These are phyloP conservation scores for Botryosphaeria agaves DNA, from an alignment of 2,329 filamentous ascomycete genomes.

Conservation along the genomic window DNA sequence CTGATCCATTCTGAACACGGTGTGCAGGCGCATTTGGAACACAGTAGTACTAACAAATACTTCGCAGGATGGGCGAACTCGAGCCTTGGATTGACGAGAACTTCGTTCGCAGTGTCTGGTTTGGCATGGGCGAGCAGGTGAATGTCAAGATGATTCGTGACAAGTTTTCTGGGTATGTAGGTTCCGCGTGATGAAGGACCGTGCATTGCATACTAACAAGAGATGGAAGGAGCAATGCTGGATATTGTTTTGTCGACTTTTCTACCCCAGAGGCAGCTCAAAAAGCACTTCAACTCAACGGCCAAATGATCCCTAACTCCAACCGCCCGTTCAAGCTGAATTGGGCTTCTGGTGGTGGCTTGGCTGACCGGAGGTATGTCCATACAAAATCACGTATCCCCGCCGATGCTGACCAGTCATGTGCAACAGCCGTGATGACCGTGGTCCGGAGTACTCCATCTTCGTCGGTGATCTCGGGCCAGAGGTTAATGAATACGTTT, in stretches of 20 bases:
- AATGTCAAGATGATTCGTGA: conserved; percentile 99
- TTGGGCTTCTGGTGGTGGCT: conserved; percentile 92
- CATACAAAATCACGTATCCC: not conserved
- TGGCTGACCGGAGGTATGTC: conserved; percentile 75
- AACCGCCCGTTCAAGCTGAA: conserved; percentile 95
- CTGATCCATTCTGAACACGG: no score
- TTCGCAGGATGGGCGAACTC: conserved; percentile 85
- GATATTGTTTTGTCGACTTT: conserved; percentile 98
- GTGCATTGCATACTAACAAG: no score
- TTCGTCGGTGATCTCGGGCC: conserved; percentile 96
- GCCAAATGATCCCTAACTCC: conserved; percentile 80
- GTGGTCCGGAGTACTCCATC: conserved; percentile 89
- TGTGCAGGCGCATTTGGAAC: no score
- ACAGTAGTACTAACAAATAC: conserved; percentile 2
- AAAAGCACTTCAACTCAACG: conserved; percentile 83
- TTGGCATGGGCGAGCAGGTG: conserved; percentile 80
- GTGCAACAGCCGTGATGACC: conserved; percentile 55
- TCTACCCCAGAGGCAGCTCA: conserved; percentile 63
- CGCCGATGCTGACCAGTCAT: conserved; percentile 1
- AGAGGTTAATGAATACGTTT: conserved; percentile 95
- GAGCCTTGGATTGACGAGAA: conserved; percentile 99
- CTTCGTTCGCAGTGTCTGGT: conserved; percentile 92
- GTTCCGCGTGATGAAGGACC: no score
- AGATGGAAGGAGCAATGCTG: conserved; percentile 79
- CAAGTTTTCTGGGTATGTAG: conserved; percentile 91